These are phyloP conservation scores for Tubosaeta sp. DNA, from an alignment of 768 basidiomycete species.

Conservation along the genomic window DNA sequence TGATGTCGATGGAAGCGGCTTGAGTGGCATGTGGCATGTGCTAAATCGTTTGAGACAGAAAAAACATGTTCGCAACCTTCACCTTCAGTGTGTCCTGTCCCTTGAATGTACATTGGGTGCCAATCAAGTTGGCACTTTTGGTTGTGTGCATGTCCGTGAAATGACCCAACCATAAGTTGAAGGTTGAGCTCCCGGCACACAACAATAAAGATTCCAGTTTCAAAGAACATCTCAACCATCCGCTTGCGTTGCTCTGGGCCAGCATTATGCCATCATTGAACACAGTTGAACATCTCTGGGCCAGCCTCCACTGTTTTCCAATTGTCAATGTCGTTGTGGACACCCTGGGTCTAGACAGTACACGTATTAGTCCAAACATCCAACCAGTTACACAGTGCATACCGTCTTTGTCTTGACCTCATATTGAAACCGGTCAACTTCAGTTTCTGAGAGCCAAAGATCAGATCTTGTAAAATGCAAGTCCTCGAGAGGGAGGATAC, in stretches of 20 bases:
- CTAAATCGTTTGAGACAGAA: too few relatives aligned
- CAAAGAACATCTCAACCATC: neutral
- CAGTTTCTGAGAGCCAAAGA: neutral
- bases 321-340: neutral
- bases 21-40: too few relatives aligned
- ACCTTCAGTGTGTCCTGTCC: neutral
- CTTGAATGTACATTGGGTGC: neutral
- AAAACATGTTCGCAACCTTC: constrained; percentile 1
- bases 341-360: neutral
- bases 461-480: too few relatives aligned
- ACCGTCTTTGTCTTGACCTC: neutral
- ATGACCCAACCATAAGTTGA: neutral
- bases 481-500: neutral
- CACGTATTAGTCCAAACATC: neutral
- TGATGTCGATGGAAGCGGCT: too few relatives aligned
- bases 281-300: neutral
- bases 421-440: neutral
- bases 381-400: neutral
- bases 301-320: neutral
- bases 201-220: neutral
- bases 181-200: neutral
- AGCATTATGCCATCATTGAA: neutral
- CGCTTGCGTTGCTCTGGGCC: neutral
- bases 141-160: constrained; percentile 4
- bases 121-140: constrained; percentile 4